Conservation (phyloP, 2,329 filamentous ascomycete genomes). For the Penicillium nordicum region DNA sequence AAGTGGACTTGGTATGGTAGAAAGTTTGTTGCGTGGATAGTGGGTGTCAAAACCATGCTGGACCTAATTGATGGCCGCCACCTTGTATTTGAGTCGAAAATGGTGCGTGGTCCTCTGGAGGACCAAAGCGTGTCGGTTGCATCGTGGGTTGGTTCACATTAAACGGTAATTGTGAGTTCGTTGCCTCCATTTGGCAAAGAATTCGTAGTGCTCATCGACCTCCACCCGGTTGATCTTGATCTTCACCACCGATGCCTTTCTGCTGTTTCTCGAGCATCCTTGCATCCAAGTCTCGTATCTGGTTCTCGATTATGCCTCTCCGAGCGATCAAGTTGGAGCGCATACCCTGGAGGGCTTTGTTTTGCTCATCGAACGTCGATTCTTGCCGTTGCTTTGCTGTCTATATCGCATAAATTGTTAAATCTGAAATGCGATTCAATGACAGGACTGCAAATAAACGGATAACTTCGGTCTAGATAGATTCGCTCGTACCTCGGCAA, state of each 20-base stretch:
- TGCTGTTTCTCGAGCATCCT: conserved; percentile 41
- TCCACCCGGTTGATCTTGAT: conserved; percentile 26
- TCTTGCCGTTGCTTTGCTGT: conserved; percentile 47
- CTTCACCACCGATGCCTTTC: conserved; percentile 30
- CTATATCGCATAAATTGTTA: conserved; percentile 28
- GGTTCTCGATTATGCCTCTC: conserved; percentile 54
- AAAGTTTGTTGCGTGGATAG: background rate
- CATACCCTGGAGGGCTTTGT: conserved; percentile 52
- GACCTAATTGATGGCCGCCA: background rate
- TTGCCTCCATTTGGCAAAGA: background rate
- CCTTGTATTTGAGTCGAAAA: background rate
- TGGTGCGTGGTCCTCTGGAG: background rate
- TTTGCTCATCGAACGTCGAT: conserved; percentile 53
- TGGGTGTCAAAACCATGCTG: background rate
- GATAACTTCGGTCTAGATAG: background rate
- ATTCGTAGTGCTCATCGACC: conserved; percentile 5
- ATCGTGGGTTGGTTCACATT: background rate
- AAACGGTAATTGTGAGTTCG: background rate
- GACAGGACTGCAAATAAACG: background rate
- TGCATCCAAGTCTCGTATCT: conserved; percentile 51
- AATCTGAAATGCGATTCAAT: background rate
- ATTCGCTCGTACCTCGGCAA: conserved; percentile 46
- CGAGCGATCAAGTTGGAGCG: conserved; percentile 51
- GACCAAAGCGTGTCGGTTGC: background rate
- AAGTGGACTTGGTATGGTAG: background rate